A percentile compares a stretch with the other conserved stretches of the same genome.
Evolutionary conservation across 495 filamentous ascomycete species (phyloP).

Genomic region (Paragyromitra xinjiangensis): DNA sequence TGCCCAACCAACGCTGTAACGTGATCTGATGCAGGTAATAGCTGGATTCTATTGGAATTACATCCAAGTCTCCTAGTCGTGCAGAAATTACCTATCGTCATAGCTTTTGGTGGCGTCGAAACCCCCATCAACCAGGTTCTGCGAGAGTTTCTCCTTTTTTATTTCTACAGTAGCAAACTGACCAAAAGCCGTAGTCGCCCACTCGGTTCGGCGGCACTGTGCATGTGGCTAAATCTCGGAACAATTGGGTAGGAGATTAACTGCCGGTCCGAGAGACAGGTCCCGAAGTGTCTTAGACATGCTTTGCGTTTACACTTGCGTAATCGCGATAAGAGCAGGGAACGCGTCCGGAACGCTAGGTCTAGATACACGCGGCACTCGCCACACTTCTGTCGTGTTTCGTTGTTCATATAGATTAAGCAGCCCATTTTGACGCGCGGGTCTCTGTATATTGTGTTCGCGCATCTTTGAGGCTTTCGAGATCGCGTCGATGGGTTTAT

Average conservation of each 20-base stretch:
- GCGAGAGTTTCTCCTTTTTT: neutral
- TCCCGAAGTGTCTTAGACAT: neutral
- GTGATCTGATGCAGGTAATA: neutral
- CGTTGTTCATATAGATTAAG: neutral
- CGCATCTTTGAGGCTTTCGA: neutral
- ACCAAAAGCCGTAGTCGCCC: neutral
- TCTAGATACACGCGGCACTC: neutral
- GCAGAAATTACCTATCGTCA: neutral
- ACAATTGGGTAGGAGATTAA: neutral
- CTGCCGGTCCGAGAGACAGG: neutral
- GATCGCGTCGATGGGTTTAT: too few relatives aligned
- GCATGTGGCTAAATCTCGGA: slow-evolving; percentile 4
- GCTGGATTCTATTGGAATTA: neutral
- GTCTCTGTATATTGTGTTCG: neutral
- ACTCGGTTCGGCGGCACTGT: neutral
- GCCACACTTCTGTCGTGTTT: neutral
- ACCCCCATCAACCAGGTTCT: neutral
- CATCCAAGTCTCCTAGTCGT: neutral
- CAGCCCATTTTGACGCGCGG: neutral
- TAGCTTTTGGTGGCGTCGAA: neutral
- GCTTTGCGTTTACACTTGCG: neutral
- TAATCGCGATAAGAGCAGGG: neutral
- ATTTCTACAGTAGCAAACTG: neutral
- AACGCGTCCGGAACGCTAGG: neutral
- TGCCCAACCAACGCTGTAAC: neutral